These are phyloP conservation scores for Wickerhamomyces alni DNA, from an alignment of 805 yeast species.

Conservation along the genomic window DNA sequence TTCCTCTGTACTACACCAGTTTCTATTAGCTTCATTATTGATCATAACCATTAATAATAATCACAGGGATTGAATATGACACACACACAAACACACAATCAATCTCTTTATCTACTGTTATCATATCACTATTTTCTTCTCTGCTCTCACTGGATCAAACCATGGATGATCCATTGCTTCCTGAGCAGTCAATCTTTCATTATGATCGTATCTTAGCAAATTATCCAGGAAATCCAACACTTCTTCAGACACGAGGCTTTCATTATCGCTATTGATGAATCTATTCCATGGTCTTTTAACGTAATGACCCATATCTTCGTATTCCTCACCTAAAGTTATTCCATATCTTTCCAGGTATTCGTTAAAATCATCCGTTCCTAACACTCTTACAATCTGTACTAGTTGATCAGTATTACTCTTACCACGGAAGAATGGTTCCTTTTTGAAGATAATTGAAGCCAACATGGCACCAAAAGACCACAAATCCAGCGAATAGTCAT, in stretches of 20 bases:
- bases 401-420: conserved; percentile 87
- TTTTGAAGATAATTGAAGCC: conserved; percentile 82
- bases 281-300: conserved; percentile 62
- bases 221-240: conserved; percentile 67
- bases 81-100: not conserved
- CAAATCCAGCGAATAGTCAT: conserved; percentile 83
- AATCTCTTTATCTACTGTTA: not conserved
- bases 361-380: conserved; percentile 76
- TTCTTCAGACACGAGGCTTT: conserved; percentile 44
- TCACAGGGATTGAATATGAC: too few relatives aligned
- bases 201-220: conserved; percentile 78
- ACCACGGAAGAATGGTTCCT: conserved; percentile 91
- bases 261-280: conserved; percentile 51
- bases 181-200: conserved; percentile 78
- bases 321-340: conserved; percentile 66
- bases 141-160: conserved; percentile 34
- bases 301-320: conserved; percentile 69
- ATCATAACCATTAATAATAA: not conserved
- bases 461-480: conserved; percentile 93
- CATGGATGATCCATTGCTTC: conserved; percentile 81
- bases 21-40: conserved; percentile 1
- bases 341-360: conserved; percentile 64
- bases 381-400: conserved; percentile 81
- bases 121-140: too few relatives aligned
- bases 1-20: not conserved